Evolutionary conservation across 2,329 filamentous ascomycete species (phyloP), one percentile per base, ranked within the genome.

Genomic region (Pestalotiopsis sp.): DNA sequence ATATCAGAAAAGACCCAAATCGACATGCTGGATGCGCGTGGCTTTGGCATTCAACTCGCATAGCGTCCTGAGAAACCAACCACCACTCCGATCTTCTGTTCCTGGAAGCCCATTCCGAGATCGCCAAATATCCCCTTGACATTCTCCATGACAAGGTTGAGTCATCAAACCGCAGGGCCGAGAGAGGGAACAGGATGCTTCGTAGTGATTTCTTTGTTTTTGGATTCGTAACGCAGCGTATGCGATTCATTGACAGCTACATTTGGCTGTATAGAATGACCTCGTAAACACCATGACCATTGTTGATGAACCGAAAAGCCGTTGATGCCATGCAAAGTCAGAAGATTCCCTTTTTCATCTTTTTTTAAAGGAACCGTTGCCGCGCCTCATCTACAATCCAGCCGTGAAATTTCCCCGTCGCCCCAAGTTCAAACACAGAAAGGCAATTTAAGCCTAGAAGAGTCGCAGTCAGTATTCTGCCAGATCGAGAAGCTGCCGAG

Each of bases 291-390:
- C 76, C 76, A 55, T 77, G 68, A 69, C 68, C 68, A 66, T 66
- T 68, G 64, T 65, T 61, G 61, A 77, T 76, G 75, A 78, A 77
- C 76, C 76, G 75, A 77, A 77, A 77, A 77, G 75, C 76, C 75
- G 74, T 77, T 77, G 76, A 78, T 78, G 76, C 76, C 76, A 78
- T 78, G 76, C 76, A 77, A 77, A 78, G 76, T 75, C 76, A 76
- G 77, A 68, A 69, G 71, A 76, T 77, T 75, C 76, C 76, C 71
- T 64, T 71, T 72, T 74, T 74, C 52, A 55, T 56, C 44, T 73
- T 74, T 74, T 73, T 72, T 75, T 52, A 52, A 52, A 76, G 74
- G 75, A 75, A 66, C 56, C 64, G 61, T 39, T 48, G 30, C 72
- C 75, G 71, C 75, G 73, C 75, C 75, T 68, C 73, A 64, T 76